A percentile compares a stretch with the other conserved stretches of the same genome.
phyloP scores from a whole-genome alignment of 805 yeast species.

The Yamadazyma scolyti region DNA sequence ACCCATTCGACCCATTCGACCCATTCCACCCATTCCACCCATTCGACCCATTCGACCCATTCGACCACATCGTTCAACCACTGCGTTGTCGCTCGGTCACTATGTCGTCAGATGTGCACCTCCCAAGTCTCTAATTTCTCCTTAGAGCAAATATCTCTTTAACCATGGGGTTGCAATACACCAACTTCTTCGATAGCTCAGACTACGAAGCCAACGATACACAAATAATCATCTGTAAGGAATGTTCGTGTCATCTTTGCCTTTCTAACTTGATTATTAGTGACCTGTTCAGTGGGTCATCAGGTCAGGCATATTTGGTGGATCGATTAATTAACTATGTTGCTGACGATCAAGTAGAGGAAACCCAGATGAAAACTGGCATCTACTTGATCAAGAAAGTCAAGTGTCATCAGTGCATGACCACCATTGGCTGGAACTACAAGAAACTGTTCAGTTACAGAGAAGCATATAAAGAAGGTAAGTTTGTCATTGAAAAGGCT shows the following conservation, averaged over 20 bases:
- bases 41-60: too few relatives aligned
- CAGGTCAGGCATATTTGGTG: constrained; percentile 40
- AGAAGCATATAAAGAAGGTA: constrained; percentile 42
- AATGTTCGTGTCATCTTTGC: constrained; percentile 40
- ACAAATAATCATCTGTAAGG: constrained; percentile 37
- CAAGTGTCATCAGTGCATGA: constrained; percentile 36
- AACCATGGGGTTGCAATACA: constrained; percentile 36
- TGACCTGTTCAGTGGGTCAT: constrained; percentile 36
- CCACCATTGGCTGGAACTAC: constrained; percentile 38
- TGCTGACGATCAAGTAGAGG: constrained; percentile 22
- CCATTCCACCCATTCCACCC: too few relatives aligned
- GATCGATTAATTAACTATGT: constrained; percentile 34
- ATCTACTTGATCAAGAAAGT: constrained; percentile 32
- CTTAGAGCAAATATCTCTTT: too few relatives aligned
- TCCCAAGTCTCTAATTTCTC: not conserved
- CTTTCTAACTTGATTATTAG: constrained; percentile 31
- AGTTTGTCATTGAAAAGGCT: constrained; percentile 39
- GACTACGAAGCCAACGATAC: constrained; percentile 33
- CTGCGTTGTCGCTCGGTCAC: too few relatives aligned
- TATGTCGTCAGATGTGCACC: too few relatives aligned
- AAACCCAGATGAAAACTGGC: constrained; percentile 39
- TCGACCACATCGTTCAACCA: too few relatives aligned
- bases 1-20: too few relatives aligned
- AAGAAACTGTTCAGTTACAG: constrained; percentile 31
- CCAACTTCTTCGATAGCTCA: constrained; percentile 35